phyloP scores from a whole-genome alignment of 2,329 filamentous ascomycete species.

The Anthostomella pinea region DNA sequence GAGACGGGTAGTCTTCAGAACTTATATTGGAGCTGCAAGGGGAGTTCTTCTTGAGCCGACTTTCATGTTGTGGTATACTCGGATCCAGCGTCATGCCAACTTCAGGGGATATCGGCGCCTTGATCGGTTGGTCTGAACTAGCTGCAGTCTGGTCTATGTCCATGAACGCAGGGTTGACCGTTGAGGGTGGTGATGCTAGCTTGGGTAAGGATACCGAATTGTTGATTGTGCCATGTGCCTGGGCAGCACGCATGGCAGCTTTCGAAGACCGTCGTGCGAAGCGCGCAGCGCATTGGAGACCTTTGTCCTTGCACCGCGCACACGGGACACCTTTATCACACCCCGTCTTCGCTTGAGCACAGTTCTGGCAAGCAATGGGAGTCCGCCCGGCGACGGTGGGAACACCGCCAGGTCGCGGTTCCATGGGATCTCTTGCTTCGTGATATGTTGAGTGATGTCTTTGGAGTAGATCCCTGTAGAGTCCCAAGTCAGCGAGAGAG shows the following conservation, averaged over 20 bases:
- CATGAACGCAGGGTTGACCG: slow-evolving; percentile 36
- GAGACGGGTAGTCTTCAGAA: slow-evolving; percentile 35
- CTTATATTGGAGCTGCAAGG: slow-evolving; percentile 34
- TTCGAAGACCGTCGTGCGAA: slow-evolving; percentile 52
- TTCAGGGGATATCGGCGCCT: slow-evolving; percentile 29
- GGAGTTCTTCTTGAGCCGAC: slow-evolving; percentile 28
- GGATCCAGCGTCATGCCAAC: slow-evolving; percentile 31
- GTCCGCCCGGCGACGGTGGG: slow-evolving; percentile 38
- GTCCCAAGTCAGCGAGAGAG: slow-evolving; percentile 2
- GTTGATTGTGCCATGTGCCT: slow-evolving; percentile 36
- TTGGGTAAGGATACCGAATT: slow-evolving; percentile 13
- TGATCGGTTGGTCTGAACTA: slow-evolving; percentile 26
- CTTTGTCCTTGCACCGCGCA: slow-evolving; percentile 47
- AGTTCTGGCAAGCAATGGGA: slow-evolving; percentile 49
- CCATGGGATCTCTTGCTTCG: slow-evolving; percentile 46
- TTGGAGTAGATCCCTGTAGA: slow-evolving; percentile 46
- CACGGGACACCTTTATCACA: slow-evolving; percentile 51
- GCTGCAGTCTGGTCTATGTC: slow-evolving; percentile 31
- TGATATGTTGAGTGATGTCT: slow-evolving; percentile 52
- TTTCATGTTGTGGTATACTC: slow-evolving; percentile 29
- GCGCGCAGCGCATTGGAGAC: slow-evolving; percentile 45
- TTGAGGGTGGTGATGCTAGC: slow-evolving; percentile 20
- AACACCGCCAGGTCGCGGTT: slow-evolving; percentile 41
- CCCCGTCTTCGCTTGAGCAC: slow-evolving; percentile 49
- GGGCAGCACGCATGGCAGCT: slow-evolving; percentile 42